These are phyloP conservation scores for Lipomyces sp. DNA, from an alignment of 805 yeast species.

Conservation along the genomic window DNA sequence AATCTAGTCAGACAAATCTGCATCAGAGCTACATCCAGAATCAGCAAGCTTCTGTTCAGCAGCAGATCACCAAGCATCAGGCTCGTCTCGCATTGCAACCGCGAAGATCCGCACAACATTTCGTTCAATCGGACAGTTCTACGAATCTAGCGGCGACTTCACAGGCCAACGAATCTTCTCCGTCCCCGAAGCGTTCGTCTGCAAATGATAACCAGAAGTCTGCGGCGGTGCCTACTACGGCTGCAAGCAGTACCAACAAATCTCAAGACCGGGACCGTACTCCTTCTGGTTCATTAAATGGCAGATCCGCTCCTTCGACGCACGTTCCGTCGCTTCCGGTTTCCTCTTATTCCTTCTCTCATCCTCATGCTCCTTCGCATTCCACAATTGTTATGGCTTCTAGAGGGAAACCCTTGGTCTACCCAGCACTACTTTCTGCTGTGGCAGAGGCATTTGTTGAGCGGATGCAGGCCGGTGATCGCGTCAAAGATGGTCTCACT, in stretches of 20 bases:
- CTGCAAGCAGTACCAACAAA: conserved; percentile 12
- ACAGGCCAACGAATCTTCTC: background rate
- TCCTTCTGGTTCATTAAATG: conserved; percentile 4
- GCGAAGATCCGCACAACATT: conserved; percentile 6
- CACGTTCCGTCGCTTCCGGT: conserved; percentile 34
- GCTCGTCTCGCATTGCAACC: conserved; percentile 8
- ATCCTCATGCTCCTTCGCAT: conserved; percentile 33
- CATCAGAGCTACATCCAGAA: conserved; percentile 14
- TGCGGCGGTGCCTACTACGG: background rate
- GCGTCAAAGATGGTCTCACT: conserved; percentile 86
- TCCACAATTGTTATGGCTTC: conserved; percentile 54
- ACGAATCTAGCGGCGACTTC: background rate
- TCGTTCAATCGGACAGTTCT: background rate
- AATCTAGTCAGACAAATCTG: conserved; percentile 16
- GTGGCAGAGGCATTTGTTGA: conserved; percentile 82
- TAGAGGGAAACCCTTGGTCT: conserved; percentile 67
- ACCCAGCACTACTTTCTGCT: conserved; percentile 85
- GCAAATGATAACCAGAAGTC: background rate
- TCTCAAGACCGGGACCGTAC: conserved; percentile 10
- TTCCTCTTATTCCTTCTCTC: conserved; percentile 35
- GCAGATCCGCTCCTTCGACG: conserved; percentile 13
- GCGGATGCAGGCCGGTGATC: conserved; percentile 69
- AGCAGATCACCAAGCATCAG: conserved; percentile 12
- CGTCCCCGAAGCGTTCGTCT: background rate
- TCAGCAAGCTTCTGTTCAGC: conserved; percentile 10